Evolutionary conservation across 306 rosid species (phyloP), one percentile per base, ranked within the genome.

Genomic region (Ceratonia siliqua): DNA sequence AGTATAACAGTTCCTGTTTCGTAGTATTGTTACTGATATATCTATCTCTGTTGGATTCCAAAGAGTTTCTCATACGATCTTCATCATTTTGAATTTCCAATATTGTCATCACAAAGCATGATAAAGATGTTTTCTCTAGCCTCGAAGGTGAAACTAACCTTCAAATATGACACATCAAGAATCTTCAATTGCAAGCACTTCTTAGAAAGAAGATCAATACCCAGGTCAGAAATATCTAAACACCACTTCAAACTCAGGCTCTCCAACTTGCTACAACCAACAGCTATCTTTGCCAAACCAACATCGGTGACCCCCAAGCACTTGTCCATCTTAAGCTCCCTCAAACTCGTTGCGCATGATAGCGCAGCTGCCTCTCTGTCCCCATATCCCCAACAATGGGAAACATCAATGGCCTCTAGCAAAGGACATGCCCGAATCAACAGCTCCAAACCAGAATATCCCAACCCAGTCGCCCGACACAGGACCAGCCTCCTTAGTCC

Each of bases 241-340:
- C 91, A 89, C 93, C 93, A 89, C 62, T 89, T 89, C 83, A 89
- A 78, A 57, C 93, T 86, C 14, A 89, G 55, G 18, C 8, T 82
- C 82, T 86, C 89, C 82, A 89, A 81, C 0, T 0, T 63, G 45
- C 77, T 70, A 81, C 93, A 89, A 41, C 85, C 83, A 35, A 89
- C 74, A 3, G 83, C 90, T 13, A 86, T 86, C 69, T 69, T 84
- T 0, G 87, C 93, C 77, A 89, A 73, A 36, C 93, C 93, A 68
- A 89, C 89, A 84, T 89, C 90, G 1, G 85, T 86, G 12, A 89
- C 35, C 10, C 81, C 85, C 63, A 86, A 62, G 42, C 93, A 89
- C 73, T 89, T 89, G 43, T 86, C 93, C 85, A 86, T 39, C 33
- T 67, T 89, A 56, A 89, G 65, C 30, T 89, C 87, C 84, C 73